Percentiles rank a stretch among this genome's conserved stretches.
These are phyloP conservation scores for Colletotrichum sp. DNA, from an alignment of 2,329 filamentous ascomycete species.

Conservation along the genomic window DNA sequence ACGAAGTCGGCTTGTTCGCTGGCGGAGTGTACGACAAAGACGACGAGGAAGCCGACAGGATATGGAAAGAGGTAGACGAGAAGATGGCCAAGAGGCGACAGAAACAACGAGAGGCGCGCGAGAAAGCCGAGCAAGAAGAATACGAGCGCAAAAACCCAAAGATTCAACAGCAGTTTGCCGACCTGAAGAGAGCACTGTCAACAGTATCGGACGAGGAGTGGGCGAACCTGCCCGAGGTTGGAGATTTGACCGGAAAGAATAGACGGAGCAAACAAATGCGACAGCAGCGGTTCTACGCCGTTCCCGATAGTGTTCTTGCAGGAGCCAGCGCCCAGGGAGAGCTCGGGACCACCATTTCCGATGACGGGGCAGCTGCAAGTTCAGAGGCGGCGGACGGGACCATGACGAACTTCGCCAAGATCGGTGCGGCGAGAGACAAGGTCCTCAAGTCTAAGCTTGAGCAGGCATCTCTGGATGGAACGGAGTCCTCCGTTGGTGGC, in stretches of 20 bases:
- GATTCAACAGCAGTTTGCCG: conserved; percentile 96
- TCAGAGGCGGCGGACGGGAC: conserved; percentile 74
- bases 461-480: conserved; percentile 77
- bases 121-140: conserved; percentile 88
- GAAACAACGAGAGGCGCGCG: conserved; percentile 92
- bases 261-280: conserved; percentile 82
- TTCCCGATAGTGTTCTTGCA: conserved; percentile 93
- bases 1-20: conserved; percentile 94
- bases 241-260: conserved; percentile 95
- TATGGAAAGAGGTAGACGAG: conserved; percentile 95
- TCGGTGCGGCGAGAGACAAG: conserved; percentile 94
- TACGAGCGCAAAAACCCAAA: conserved; percentile 98
- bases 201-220: conserved; percentile 94
- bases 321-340: conserved; percentile 82
- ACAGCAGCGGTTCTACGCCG: conserved; percentile 89
- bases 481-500: conserved; percentile 69
- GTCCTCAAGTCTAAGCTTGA: conserved; percentile 94
- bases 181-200: conserved; percentile 88
- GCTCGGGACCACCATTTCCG: conserved; percentile 86
- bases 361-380: conserved; percentile 68
- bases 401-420: conserved; percentile 98
- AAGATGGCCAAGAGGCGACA: conserved; percentile 93
- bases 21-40: conserved; percentile 96
- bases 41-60: conserved; percentile 95
- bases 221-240: conserved; percentile 93